These are phyloP conservation scores for Botryotinia narcissicola DNA, from an alignment of 2,329 filamentous ascomycete genomes.

Conservation along the genomic window DNA sequence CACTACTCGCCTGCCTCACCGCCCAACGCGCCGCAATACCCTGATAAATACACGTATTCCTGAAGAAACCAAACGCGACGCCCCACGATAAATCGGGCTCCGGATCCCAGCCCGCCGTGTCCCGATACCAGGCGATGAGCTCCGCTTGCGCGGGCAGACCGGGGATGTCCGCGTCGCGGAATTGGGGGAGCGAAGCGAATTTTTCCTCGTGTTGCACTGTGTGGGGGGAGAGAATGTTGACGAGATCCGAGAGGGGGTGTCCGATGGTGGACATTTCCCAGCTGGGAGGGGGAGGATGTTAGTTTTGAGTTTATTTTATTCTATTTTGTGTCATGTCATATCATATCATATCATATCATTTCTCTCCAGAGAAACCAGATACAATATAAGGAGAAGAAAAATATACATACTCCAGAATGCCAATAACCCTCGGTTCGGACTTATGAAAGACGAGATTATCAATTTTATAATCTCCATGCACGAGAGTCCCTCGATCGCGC, in stretches of 20 bases:
- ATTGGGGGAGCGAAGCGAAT: conserved; percentile 38
- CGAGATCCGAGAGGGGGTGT: conserved; percentile 89
- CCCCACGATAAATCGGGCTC: conserved; percentile 60
- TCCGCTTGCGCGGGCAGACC: conserved; percentile 53
- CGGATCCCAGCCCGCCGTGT: conserved; percentile 70
- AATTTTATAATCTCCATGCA: conserved; percentile 97
- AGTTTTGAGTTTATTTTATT: conserved; percentile 9
- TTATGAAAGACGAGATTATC: conserved; percentile 89
- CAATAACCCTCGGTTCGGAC: conserved; percentile 83
- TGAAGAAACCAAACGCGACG: conserved; percentile 60
- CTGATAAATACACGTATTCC: conserved; percentile 65
- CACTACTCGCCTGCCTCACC: conserved; percentile 82
- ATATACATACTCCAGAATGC: conserved; percentile 72
- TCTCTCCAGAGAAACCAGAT: background rate
- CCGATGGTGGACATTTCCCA: conserved; percentile 99
- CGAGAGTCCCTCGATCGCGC: conserved; percentile 70
- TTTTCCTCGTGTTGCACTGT: conserved; percentile 31
- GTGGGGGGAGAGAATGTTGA: conserved; percentile 67
- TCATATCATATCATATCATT: background rate
- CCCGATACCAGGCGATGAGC: conserved; percentile 63
- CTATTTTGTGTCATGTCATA: background rate
- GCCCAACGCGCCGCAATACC: conserved; percentile 91
- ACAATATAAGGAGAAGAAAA: too few species aligned
- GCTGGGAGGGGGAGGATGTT: conserved; percentile 39
- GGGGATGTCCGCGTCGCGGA: conserved; percentile 50